phyloP scores from a whole-genome alignment of 257 asterid species.

The Jasminum sambac region DNA sequence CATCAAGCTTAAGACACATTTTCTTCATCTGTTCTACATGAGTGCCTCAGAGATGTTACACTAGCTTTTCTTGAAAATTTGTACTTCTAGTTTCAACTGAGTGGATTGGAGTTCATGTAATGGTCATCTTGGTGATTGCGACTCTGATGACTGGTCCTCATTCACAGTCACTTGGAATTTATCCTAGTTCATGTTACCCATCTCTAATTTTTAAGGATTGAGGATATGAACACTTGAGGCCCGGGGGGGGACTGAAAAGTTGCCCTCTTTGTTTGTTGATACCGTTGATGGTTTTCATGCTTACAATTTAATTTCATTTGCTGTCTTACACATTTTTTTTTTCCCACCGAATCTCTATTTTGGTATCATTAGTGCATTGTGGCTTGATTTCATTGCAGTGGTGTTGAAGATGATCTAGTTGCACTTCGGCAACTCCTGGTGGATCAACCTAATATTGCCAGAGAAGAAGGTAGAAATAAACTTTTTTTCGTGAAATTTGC shows the following conservation, averaged over 20 bases:
- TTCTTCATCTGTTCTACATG: not conserved
- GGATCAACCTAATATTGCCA: conserved; percentile 86
- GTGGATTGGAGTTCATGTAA: not conserved
- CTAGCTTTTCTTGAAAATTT: not conserved
- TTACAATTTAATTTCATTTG: conserved; percentile 8
- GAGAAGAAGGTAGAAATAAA: conserved; percentile 60
- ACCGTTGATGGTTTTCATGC: not conserved
- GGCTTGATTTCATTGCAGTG: conserved; percentile 42
- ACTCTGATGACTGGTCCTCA: not conserved
- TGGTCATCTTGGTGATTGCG: not conserved
- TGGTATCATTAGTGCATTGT: not conserved
- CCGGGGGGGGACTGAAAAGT: not conserved
- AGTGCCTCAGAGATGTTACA: not conserved
- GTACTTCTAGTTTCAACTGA: not conserved
- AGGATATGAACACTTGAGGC: conserved; percentile 5
- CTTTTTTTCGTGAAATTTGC: not conserved
- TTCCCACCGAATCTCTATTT: not conserved
- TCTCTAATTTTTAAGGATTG: not conserved
- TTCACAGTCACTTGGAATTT: not conserved
- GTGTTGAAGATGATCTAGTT: conserved; percentile 44
- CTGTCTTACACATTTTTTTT: not conserved
- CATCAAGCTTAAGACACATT: not conserved
- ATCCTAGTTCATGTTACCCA: not conserved
- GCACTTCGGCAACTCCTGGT: conserved; percentile 62
- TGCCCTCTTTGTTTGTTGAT: not conserved